phyloP scores from a whole-genome alignment of 495 filamentous ascomycete species.

The Penicillium verhagenii region DNA sequence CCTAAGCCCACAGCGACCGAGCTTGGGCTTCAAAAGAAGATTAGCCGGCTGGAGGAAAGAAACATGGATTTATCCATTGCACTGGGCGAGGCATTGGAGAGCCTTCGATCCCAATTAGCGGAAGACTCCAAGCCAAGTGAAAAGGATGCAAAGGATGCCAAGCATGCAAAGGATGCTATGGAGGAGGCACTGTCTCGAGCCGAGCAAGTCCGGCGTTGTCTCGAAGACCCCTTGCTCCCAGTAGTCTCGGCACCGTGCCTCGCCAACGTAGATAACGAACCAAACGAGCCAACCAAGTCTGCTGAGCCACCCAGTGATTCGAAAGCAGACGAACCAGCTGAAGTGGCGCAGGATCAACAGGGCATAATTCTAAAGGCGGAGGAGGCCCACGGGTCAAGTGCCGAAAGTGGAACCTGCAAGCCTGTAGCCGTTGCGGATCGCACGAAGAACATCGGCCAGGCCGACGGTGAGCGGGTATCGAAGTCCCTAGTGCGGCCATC shows the following conservation, averaged over 20 bases:
- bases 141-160: conserved; percentile 21
- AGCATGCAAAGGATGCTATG: conserved; percentile 19
- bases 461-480: conserved; percentile 9
- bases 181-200: conserved; percentile 64
- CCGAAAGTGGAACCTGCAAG: conserved; percentile 11
- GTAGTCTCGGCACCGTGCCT: conserved; percentile 25
- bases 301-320: not conserved
- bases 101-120: conserved; percentile 53
- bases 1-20: conserved; percentile 14
- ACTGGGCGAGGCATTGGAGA: conserved; percentile 67
- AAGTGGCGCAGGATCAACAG: conserved; percentile 10
- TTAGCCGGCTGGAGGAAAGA: conserved; percentile 59
- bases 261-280: conserved; percentile 5
- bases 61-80: conserved; percentile 71
- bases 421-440: conserved; percentile 7
- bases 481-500: conserved; percentile 21
- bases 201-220: conserved; percentile 73
- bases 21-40: conserved; percentile 29
- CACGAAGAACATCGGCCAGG: conserved; percentile 6
- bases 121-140: conserved; percentile 50
- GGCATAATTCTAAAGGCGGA: conserved; percentile 5
- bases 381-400: conserved; percentile 10
- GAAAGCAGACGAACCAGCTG: not conserved
- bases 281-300: conserved; percentile 17
- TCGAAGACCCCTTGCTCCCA: conserved; percentile 64